Base-by-base conservation (phyloP, 306 rosid genomes). In the Cicer bijugum region DNA sequence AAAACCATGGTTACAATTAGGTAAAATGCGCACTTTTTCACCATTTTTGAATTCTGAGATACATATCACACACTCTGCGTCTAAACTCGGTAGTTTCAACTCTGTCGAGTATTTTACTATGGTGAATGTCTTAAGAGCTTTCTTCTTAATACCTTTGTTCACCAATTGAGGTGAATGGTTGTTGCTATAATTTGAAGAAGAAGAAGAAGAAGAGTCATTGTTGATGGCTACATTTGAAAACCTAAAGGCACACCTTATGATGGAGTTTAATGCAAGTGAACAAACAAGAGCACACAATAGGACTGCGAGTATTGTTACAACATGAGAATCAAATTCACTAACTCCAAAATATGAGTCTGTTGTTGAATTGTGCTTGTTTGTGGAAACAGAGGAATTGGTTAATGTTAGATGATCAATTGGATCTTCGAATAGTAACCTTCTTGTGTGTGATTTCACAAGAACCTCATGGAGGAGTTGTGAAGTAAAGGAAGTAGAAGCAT, bases 1-100 rank as follows among this genome's bases (percentile, higher is more conserved):
- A 61, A 89, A 93, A 1, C 98, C 97, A 52, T 93, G 98, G 90
- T 88, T 80, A 67, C 98, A 93, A 75, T 82, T 93, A 0, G 98
- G 98, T 7, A 93, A 82, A 9, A 93, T 84, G 4, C 96, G 85
- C 3, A 93, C 55, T 5, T 81, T 83, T 3, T 93, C 98, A 1
- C 89, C 89, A 1, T 80, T 46, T 0, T 11, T 40, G 43, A 93
- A 93, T 3, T 93, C 98, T 0, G 91, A 83, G 2, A 93, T 71
- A 60, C 98, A 93, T 43, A 93, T 93, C 2, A 71, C 83, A 33
- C 98, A 93, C 84, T 91, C 96, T 0, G 83, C 5, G 67, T 89
- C 98, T 14, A 89, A 50, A 19, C 90, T 82, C 0, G 92, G 86
- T 6, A 82, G 71, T 5, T 80, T 85, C 17, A 78, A 33, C 37